Base-by-base conservation (phyloP, 129 eudicot genomes). In the Escallonia herrerae region DNA sequence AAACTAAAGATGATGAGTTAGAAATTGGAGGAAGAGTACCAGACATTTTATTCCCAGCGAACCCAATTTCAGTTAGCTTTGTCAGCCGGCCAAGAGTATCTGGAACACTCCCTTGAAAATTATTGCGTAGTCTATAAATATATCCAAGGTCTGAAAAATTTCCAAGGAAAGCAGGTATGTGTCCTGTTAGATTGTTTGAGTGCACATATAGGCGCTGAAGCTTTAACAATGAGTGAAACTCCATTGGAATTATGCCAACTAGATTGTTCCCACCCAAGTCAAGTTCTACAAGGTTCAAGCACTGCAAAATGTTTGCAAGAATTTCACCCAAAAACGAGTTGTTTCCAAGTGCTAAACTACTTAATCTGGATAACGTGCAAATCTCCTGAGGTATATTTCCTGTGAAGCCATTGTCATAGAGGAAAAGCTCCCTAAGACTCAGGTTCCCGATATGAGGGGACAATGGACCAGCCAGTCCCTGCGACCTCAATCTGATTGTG, bases 361-460 rank as follows among this genome's bases (percentile, higher is more conserved):
- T 15, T 33, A 71, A 63, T 13, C 62, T 51, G 8, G 5, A 55
- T 37, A 71, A 40, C 4, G 11, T 37, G 53, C 67, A 61, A 2
- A 70, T 41, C 41, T 70, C 60, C 5, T 40, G 11, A 1, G 67
- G 75, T 43, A 60, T 60, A 13, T 51, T 41, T 60, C 50, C 4
- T 15, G 5, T 22, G 11, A 61, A 8, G 48, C 52, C 41, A 40
- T 60, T 70, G 49, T 60, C 52, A 3, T 51, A 15, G 15, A 70
- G 53, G 14, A 7, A 3, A 5, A 70, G 52, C 2, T 3, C 52
- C 52, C 51, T 60, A 2, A 70, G 42, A 46, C 60, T 70, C 56
- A 70, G 10, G 40, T 70, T 70, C 11, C 73, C 73, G 43, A 58
- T 69, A 43, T 58, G 48, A 22, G 74, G 74, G 0, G 74, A 60